Percentiles rank a stretch among this genome's conserved stretches.
Evolutionary conservation across 768 basidiomycete genomes (phyloP).

Genomic region (Ramaria rubella): DNA sequence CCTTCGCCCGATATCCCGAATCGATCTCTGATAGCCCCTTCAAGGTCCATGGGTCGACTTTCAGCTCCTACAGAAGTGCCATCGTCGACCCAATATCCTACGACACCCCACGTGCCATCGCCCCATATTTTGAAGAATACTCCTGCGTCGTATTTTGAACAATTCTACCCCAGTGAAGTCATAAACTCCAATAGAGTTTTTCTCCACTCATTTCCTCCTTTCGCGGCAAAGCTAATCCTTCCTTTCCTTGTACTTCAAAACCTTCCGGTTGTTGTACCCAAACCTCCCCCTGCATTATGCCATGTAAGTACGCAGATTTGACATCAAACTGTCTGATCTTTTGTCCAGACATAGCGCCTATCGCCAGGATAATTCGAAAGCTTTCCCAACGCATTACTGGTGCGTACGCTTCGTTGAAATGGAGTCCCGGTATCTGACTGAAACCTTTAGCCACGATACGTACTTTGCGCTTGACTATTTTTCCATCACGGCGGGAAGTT

Average conservation of each 20-base stretch:
- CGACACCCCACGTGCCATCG: not conserved
- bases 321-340: no score
- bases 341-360: not conserved
- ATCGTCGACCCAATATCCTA: not conserved
- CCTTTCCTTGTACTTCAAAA: not conserved
- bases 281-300: conserved; percentile 15
- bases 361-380: not conserved
- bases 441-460: no score
- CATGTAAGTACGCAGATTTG: no score
- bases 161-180: not conserved
- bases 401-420: not conserved
- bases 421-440: no score
- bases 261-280: not conserved
- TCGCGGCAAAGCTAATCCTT: not conserved
- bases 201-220: not conserved
- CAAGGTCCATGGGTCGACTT: not conserved
- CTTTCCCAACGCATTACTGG: no score
- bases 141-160: not conserved
- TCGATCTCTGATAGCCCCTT: not conserved
- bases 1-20: not conserved
- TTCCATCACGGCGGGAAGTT: no score
- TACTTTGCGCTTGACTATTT: no score
- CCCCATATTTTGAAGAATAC: not conserved
- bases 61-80: not conserved
- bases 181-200: not conserved